Conservation (phyloP, 192 early-diverging fungal species). For the Coemansia sp. region DNA sequence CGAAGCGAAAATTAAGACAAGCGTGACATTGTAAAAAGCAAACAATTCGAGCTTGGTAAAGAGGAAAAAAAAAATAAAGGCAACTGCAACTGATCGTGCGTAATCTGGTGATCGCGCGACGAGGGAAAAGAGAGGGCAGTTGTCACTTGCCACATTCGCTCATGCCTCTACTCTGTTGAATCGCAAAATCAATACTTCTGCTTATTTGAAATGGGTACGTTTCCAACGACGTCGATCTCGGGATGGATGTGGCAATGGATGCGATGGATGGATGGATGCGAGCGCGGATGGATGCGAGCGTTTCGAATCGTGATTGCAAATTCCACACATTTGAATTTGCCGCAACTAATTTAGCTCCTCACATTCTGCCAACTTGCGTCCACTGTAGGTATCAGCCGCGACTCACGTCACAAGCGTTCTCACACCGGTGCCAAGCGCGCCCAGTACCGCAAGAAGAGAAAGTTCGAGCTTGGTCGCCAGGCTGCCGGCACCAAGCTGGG, state of each 20-base stretch:
- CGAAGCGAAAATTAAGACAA: not conserved
- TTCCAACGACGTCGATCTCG: too few relatives aligned
- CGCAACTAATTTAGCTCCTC: not conserved
- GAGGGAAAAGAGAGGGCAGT: too few relatives aligned
- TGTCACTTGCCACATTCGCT: too few relatives aligned
- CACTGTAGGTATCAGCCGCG: slow-evolving; percentile 93
- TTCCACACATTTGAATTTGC: not conserved
- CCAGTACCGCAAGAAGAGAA: slow-evolving; percentile 99
- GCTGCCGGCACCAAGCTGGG: slow-evolving; percentile 97
- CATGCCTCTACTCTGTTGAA: too few relatives aligned
- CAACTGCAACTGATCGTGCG: too few relatives aligned
- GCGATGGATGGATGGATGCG: not conserved
- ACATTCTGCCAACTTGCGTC: too few relatives aligned
- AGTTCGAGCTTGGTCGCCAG: slow-evolving; percentile 99
- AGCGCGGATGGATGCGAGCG: too few relatives aligned
- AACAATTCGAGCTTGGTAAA: too few relatives aligned
- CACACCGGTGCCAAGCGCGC: slow-evolving; percentile 98
- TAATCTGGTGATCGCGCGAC: too few relatives aligned
- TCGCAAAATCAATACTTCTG: too few relatives aligned
- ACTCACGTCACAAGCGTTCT: slow-evolving; percentile 98
- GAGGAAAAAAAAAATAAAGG: too few relatives aligned
- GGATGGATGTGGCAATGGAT: too few relatives aligned
- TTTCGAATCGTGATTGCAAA: not conserved
- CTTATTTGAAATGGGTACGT: slow-evolving; percentile 27
- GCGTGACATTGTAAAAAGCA: not conserved